Evolutionary conservation across 345 rosid species (phyloP).

Genomic region (Eucalyptus victrix): DNA sequence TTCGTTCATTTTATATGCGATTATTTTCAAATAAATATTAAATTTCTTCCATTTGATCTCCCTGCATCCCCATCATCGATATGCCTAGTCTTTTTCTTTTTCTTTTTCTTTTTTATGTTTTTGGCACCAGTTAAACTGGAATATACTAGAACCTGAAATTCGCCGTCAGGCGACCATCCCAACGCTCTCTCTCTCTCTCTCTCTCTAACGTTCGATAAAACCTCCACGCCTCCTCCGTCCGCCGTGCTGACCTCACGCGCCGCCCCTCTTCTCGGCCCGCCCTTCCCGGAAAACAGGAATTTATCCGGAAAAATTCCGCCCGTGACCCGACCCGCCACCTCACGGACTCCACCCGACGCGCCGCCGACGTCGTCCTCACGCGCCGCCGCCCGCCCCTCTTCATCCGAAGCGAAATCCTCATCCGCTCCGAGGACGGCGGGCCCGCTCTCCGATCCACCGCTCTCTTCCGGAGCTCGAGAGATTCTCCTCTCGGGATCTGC

Average conservation of each 20-base stretch:
- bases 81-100: neutral
- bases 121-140: neutral
- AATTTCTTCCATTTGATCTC: neutral
- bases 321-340: neutral
- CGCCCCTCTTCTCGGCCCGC: neutral
- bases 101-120: neutral
- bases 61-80: neutral
- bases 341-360: neutral
- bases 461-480: neutral
- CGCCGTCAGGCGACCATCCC: conserved; percentile 11
- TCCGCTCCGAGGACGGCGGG: neutral
- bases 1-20: neutral
- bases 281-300: neutral
- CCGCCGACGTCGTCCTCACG: neutral
- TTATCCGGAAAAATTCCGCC: neutral
- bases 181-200: neutral
- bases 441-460: neutral
- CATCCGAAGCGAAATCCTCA: neutral
- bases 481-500: neutral
- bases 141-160: neutral
- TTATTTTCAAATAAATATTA: neutral
- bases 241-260: neutral
- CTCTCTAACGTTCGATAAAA: neutral
- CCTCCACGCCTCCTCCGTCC: neutral
- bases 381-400: neutral